Conservation (phyloP, 2,329 filamentous ascomycete species). For the Botrytis cinerea region DNA sequence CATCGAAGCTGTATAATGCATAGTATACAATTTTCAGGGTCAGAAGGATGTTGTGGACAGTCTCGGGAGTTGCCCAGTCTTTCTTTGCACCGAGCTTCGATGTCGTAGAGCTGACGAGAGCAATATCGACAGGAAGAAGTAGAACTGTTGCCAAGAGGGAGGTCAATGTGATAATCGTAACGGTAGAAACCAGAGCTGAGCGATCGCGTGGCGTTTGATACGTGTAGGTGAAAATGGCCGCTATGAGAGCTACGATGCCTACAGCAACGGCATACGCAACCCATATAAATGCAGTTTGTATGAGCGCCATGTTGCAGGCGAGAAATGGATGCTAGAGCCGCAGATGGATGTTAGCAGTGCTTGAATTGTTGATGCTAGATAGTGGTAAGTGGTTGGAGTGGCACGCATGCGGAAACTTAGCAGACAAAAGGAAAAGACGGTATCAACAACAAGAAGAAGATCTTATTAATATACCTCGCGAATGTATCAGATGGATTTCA, state of each 20-base stretch:
- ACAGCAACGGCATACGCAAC: slow-evolving; percentile 86
- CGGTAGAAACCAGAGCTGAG: slow-evolving; percentile 75
- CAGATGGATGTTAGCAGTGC: slow-evolving; percentile 1
- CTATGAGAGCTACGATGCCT: slow-evolving; percentile 71
- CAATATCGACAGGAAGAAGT: slow-evolving; percentile 91
- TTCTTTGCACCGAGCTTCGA: slow-evolving; percentile 80
- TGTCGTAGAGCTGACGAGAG: slow-evolving; percentile 86
- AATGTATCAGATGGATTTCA: not conserved
- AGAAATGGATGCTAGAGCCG: not conserved
- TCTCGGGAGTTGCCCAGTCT: slow-evolving; percentile 86
- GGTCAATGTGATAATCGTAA: slow-evolving; percentile 85
- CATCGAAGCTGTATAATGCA: slow-evolving; percentile 86
- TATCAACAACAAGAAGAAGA: slow-evolving; percentile 1
- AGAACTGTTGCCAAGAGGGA: slow-evolving; percentile 88
- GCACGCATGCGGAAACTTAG: slow-evolving; percentile 13
- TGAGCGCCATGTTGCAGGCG: slow-evolving; percentile 49
- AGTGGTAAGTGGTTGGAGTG: not conserved
- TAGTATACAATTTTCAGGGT: slow-evolving; percentile 92
- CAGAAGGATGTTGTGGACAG: slow-evolving; percentile 73
- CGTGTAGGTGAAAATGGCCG: slow-evolving; percentile 82
- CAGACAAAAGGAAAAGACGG: not conserved
- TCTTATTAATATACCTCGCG: not conserved
- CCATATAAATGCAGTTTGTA: slow-evolving; percentile 93
- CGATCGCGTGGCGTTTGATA: slow-evolving; percentile 90
- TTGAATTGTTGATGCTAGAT: not conserved